Evolutionary conservation across 2,329 filamentous ascomycete species (phyloP).

Genomic region (Fusarium pininemorale): DNA sequence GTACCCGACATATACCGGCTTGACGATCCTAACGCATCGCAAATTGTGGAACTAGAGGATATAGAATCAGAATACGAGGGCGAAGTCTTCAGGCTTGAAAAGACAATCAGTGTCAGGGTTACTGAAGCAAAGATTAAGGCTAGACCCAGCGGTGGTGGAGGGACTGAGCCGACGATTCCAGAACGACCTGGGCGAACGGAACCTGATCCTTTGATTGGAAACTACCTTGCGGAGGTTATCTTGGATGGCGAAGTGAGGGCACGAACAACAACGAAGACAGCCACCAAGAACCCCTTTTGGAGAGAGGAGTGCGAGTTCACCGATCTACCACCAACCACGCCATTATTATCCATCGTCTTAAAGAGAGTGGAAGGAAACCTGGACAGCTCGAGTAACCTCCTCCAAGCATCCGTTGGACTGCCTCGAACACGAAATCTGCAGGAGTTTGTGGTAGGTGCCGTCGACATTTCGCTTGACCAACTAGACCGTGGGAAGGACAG

Average conservation of each 20-base stretch:
- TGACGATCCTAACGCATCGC: conserved; percentile 54
- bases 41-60: conserved; percentile 54
- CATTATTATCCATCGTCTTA: conserved; percentile 74
- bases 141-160: conserved; percentile 37
- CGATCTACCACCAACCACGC: conserved; percentile 75
- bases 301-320: conserved; percentile 81
- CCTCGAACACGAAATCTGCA: conserved; percentile 54
- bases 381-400: conserved; percentile 53
- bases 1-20: conserved; percentile 88
- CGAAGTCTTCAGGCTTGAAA: conserved; percentile 70
- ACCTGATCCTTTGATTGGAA: conserved; percentile 64
- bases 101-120: conserved; percentile 65
- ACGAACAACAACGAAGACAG: conserved; percentile 75
- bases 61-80: conserved; percentile 52
- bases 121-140: conserved; percentile 70
- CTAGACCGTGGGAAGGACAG: conserved; percentile 79
- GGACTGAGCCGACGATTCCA: conserved; percentile 26
- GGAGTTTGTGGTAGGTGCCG: conserved; percentile 71
- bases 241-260: conserved; percentile 82
- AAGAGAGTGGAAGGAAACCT: conserved; percentile 68
- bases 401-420: conserved; percentile 42
- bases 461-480: conserved; percentile 85
- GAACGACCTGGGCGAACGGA: conserved; percentile 38
- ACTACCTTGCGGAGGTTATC: conserved; percentile 82
- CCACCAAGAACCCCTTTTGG: conserved; percentile 82